Percentiles rank a stretch among this genome's conserved stretches.
Conservation (phyloP, 148 eudicot species). For the Camellia japonica region DNA sequence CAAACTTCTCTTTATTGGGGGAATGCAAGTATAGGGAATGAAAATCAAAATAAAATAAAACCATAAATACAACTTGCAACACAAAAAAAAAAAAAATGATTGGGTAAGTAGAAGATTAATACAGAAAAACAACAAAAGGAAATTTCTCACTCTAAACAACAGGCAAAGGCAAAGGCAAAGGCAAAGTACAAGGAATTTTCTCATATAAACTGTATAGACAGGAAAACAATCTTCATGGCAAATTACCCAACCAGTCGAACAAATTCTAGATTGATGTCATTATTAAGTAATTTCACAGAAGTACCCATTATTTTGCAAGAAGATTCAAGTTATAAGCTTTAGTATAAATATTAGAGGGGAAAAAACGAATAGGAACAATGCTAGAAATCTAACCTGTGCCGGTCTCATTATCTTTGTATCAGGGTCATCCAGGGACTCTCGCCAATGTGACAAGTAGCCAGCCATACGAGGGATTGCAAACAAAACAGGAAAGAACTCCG, state of each 20-base stretch:
- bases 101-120: neutral
- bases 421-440: conserved; percentile 97
- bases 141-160: neutral
- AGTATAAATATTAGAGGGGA: too few species aligned
- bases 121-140: neutral
- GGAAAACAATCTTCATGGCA: too few species aligned
- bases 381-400: conserved; percentile 60
- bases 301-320: too few species aligned
- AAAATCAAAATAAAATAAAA: neutral
- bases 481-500: conserved; percentile 90
- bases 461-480: conserved; percentile 99
- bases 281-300: too few species aligned
- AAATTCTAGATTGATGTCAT: neutral
- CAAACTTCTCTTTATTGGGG: too few species aligned
- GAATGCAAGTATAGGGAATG: too few species aligned
- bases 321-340: too few species aligned
- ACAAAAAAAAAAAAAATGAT: neutral
- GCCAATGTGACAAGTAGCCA: conserved; percentile 94
- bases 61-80: neutral
- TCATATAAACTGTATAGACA: too few species aligned
- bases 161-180: too few species aligned
- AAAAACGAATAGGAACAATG: neutral
- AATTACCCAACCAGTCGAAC: too few species aligned
- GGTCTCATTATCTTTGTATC: conserved; percentile 99
- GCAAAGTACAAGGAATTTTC: too few species aligned